Evolutionary conservation across 768 basidiomycete species (phyloP), one percentile per base, ranked within the genome.

Genomic region (Artomyces pyxidatus): DNA sequence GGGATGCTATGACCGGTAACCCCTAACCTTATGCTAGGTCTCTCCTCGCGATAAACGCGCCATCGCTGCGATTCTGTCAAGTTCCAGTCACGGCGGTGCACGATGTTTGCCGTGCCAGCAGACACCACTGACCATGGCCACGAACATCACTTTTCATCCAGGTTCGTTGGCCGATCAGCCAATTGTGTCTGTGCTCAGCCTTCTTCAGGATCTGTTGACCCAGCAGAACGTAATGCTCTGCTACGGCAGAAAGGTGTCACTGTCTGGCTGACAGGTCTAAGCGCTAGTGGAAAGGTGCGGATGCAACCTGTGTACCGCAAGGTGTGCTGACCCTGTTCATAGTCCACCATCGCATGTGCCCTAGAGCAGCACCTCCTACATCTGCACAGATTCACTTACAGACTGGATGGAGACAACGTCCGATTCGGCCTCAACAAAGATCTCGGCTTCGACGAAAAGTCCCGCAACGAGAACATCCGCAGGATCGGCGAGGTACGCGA

Each of bases 331-430:
- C 14, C 45, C 19, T 27, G 48, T 26, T 27, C 3, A 23, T 63
- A 98, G 92, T 97, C 93, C 6, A 98, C 95, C 23, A 89, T 99
- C 57, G 96, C 90, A 5, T 95, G 91, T 59, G 96, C 96, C 19
- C 75, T 99, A 51, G 96, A 99, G 66, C 93, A 96, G 63, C 89
- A 94, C 64, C 77, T 99, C 6, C 73, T 99, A 46, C 89, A 93
- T 67, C 71, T 85, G 44, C 78, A 78, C 53, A 88, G 86, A 59
- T 93, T 88, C 60, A 71, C 83, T 37, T 98, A 97, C 67, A 82
- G 95, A 22, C 76, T 99, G 29, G 96, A 99, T 60, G 96, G 96
- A 3, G 96, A 98, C 70, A 94, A 93, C 63, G 73, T 99, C 47
- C 82, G 96, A 53, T 91, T 95, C 60, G 96, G 96, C 7, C 71